A percentile compares a stretch with the other conserved stretches of the same genome.
Evolutionary conservation across 2,329 filamentous ascomycete species (phyloP).

Genomic region (Phaeoacremonium minimum): DNA sequence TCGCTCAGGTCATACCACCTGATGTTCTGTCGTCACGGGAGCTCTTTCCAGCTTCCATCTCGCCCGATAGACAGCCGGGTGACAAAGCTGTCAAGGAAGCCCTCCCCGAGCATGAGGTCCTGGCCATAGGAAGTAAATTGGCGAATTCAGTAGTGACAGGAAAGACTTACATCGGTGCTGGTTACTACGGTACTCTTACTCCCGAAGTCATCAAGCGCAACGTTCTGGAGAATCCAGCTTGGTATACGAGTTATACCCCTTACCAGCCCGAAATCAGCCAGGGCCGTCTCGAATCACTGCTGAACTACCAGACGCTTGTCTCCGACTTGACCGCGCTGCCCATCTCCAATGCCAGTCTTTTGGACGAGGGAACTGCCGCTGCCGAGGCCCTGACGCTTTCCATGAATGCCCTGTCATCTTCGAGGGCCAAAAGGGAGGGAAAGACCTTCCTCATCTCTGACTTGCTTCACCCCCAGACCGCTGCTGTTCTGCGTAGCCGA

Average conservation of each 20-base stretch:
- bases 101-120: conserved; percentile 56
- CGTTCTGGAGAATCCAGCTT: conserved; percentile 85
- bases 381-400: conserved; percentile 96
- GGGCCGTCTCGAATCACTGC: conserved; percentile 81
- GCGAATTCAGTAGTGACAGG: conserved; percentile 31
- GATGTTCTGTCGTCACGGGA: conserved; percentile 69
- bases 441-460: conserved; percentile 85
- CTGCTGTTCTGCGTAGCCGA: conserved; percentile 77
- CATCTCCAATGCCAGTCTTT: conserved; percentile 84
- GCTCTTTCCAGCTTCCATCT: conserved; percentile 49
- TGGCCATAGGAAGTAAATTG: conserved; percentile 30
- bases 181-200: conserved; percentile 83
- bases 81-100: conserved; percentile 29
- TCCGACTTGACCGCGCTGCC: conserved; percentile 81
- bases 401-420: conserved; percentile 66
- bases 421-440: conserved; percentile 67
- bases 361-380: conserved; percentile 89
- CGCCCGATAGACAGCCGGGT: conserved; percentile 30
- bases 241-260: conserved; percentile 97
- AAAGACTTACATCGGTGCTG: conserved; percentile 76
- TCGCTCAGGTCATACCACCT: conserved; percentile 75
- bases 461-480: conserved; percentile 78
- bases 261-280: conserved; percentile 98
- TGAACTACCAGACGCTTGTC: conserved; percentile 95
- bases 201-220: conserved; percentile 92